These are phyloP conservation scores for Puccinia sorghi DNA, from an alignment of 1,284 basidiomycete genomes.

Conservation along the genomic window DNA sequence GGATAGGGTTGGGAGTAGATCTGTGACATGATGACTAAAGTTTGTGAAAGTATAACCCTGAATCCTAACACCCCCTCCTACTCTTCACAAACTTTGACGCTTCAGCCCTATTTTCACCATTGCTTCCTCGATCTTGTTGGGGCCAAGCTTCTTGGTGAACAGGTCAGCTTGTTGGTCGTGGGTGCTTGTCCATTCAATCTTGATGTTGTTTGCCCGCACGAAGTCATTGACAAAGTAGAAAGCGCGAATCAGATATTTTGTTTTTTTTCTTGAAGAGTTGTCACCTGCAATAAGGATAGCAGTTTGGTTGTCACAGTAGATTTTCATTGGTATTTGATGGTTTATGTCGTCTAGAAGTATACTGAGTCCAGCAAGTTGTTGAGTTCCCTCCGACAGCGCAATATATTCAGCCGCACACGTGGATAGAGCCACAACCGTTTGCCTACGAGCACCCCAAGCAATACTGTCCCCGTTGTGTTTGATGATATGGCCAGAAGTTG, in stretches of 20 bases:
- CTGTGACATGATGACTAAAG: no score
- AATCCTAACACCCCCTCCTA: no score
- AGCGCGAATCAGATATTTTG: not conserved
- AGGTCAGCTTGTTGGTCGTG: constrained; percentile 17
- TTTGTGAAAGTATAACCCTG: no score
- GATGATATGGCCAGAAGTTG: not conserved
- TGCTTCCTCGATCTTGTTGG: not conserved
- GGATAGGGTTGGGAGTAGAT: no score
- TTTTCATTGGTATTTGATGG: no score
- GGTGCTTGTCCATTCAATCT: not conserved
- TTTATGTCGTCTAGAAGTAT: no score
- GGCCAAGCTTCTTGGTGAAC: constrained; percentile 21
- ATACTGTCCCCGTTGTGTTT: constrained; percentile 8
- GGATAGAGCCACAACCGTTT: no score
- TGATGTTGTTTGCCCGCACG: no score
- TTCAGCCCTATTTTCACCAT: no score
- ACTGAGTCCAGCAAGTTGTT: no score
- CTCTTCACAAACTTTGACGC: no score
- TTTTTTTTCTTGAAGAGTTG: not conserved
- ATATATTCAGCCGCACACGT: no score
- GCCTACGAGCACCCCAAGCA: not conserved
- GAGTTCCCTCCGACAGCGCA: not conserved
- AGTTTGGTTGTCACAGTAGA: constrained; percentile 13
- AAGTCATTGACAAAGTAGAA: constrained; percentile 41
- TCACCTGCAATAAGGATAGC: constrained; percentile 13